Base-by-base conservation (phyloP, 192 early-diverging fungal genomes). In the Pilaira anomala region DNA sequence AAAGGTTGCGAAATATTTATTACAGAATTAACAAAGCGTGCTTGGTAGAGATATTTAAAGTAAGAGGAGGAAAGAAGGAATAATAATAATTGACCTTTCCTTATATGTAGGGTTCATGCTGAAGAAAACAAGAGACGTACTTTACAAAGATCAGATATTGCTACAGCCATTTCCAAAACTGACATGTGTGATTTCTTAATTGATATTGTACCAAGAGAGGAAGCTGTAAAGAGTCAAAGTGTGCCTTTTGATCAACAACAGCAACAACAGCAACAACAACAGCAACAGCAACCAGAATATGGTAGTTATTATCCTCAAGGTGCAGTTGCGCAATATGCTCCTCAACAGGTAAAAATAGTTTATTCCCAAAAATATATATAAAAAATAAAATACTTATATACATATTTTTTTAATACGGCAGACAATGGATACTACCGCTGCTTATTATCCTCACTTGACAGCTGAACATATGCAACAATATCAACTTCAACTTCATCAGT, bases 1-100 rank as follows among this genome's bases (percentile, higher is more conserved):
- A 95, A 95, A 76, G 95, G 92, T 7, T 98, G 95, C 71, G 94
- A 98, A 71, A 88, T 98, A n/a, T 95, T 98, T 62, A 96, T 96
- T 60, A 83, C 89, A 0, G 95, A 97, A 76, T 78, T 97, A 36
- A 89, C 89, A 22, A 78, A 83, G 40, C 78, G 89, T n/a, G 87
- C 89, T 25, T 91, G 89, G 89, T 85, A 76, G 16, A 29, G 12
- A 24, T 22, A 33, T n/a, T 13, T n/a, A 28, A 19, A n/a, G 8
- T 30, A 29, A 4, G 29, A 45, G 16, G 26, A 48, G 4, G 12
- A 2, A 29, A 25, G 3, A 42, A 36, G 26, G 5, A 40, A 36
- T 57, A 44, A 59, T 44, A 29, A 22, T 25, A 22, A 11, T 60
- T 18, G 13, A n/a, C n/a, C n/a, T n/a, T n/a, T n/a, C n/a, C n/a